Evolutionary conservation across 2,329 filamentous ascomycete species (phyloP).

Genomic region (Fusarium protoensiforme): DNA sequence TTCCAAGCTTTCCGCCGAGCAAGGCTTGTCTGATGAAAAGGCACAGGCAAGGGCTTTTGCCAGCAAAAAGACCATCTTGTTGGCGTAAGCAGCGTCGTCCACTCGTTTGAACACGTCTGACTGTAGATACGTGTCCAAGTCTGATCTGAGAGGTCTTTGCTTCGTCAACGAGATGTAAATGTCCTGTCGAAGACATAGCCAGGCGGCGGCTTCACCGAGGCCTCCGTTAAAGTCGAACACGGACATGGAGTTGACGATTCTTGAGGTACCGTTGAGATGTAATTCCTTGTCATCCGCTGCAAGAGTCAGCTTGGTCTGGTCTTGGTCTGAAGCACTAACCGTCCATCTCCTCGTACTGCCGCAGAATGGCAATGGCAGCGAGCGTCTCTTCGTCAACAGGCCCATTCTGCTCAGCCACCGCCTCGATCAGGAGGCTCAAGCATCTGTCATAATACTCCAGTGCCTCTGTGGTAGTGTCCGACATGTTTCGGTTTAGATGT

Average conservation of each 20-base stretch:
- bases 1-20: neutral
- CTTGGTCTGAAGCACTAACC: neutral
- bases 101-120: constrained; percentile 19
- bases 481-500: neutral
- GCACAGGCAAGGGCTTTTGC: neutral
- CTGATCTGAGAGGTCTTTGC: constrained; percentile 22
- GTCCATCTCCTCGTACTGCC: neutral
- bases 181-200: constrained; percentile 29
- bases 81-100: constrained; percentile 17
- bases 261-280: constrained; percentile 27
- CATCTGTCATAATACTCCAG: neutral
- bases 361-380: neutral
- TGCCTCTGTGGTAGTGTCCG: neutral
- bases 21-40: neutral
- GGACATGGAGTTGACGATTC: constrained; percentile 33
- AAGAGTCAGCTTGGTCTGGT: neutral
- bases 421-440: neutral
- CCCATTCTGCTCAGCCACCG: neutral
- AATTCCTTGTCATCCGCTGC: constrained; percentile 31
- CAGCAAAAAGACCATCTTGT: neutral
- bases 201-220: constrained; percentile 30
- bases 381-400: neutral
- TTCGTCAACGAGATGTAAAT: constrained; percentile 29
- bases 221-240: constrained; percentile 32
- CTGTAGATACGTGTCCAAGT: constrained; percentile 29